A percentile compares a stretch with the other conserved stretches of the same genome.
Evolutionary conservation across 1,284 basidiomycete species (phyloP).

Genomic region (Thelephora terrestris): DNA sequence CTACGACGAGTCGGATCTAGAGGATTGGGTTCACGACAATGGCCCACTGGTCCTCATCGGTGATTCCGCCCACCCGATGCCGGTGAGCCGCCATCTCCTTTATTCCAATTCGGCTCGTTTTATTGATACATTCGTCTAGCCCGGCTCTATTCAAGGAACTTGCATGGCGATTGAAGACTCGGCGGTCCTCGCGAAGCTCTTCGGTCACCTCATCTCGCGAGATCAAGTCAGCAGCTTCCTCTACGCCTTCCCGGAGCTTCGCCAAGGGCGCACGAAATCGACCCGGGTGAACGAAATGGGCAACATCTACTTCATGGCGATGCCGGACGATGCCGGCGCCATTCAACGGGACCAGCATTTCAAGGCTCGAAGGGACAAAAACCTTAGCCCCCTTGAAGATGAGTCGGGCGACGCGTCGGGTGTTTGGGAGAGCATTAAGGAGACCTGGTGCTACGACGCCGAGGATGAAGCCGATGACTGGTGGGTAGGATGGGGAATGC

Average conservation of each 20-base stretch:
- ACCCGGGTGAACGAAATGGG: slow-evolving; percentile 28
- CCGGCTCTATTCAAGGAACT: slow-evolving; percentile 29
- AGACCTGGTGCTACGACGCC: slow-evolving; percentile 24
- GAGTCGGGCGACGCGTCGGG: slow-evolving; percentile 21
- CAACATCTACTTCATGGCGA: slow-evolving; percentile 25
- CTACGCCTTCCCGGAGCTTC: slow-evolving; percentile 35
- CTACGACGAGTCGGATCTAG: slow-evolving; percentile 26
- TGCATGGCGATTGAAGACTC: slow-evolving; percentile 35
- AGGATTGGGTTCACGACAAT: slow-evolving; percentile 45
- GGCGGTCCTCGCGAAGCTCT: slow-evolving; percentile 35
- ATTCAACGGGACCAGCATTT: slow-evolving; percentile 26
- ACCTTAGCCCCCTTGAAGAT: slow-evolving; percentile 23
- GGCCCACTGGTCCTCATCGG: slow-evolving; percentile 36
- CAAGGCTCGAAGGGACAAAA: slow-evolving; percentile 17
- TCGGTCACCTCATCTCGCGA: slow-evolving; percentile 29
- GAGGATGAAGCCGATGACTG: slow-evolving; percentile 26
- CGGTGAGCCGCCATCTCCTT: slow-evolving; percentile 26
- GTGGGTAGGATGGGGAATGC: slow-evolving; percentile 27
- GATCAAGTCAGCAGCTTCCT: slow-evolving; percentile 33
- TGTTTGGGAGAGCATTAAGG: slow-evolving; percentile 18
- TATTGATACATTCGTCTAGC: slow-evolving; percentile 17
- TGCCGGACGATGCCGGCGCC: slow-evolving; percentile 31
- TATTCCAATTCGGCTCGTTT: slow-evolving; percentile 1
- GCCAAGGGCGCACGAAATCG: slow-evolving; percentile 27
- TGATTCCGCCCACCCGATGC: slow-evolving; percentile 38